A percentile compares a stretch with the other conserved stretches of the same genome.
These are phyloP conservation scores for Falciphora oryzae DNA, from an alignment of 2,329 filamentous ascomycete species.

Conservation along the genomic window DNA sequence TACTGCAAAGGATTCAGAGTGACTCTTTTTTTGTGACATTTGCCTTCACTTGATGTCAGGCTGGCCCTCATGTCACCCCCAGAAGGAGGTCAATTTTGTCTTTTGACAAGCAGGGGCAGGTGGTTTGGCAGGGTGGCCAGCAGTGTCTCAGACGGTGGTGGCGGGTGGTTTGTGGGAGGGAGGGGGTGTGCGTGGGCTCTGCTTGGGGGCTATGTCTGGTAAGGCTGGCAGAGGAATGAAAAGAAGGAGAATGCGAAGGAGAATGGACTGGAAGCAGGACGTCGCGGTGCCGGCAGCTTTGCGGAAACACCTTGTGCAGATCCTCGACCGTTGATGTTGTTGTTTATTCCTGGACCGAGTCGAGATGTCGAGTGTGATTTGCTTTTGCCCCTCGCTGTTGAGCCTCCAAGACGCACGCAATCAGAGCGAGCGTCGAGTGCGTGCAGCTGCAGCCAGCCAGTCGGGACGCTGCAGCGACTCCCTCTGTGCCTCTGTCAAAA, in stretches of 20 bases:
- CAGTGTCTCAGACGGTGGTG: neutral
- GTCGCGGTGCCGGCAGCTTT: no score
- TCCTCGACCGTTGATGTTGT: no score
- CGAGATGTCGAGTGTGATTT: no score
- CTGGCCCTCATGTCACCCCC: neutral
- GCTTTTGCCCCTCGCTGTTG: neutral
- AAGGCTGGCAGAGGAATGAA: neutral
- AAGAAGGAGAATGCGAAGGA: neutral
- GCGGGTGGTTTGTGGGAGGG: no score
- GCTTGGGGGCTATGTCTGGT: neutral
- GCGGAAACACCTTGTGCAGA: no score
- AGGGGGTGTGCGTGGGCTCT: neutral
- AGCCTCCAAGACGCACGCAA: neutral
- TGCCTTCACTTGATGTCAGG: neutral
- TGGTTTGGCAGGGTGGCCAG: neutral
- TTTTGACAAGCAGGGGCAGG: neutral
- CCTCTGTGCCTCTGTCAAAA: neutral
- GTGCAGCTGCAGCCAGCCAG: neutral
- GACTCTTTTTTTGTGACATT: neutral
- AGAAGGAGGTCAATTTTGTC: neutral
- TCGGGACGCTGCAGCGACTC: neutral
- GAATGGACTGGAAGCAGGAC: no score
- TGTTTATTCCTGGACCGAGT: no score
- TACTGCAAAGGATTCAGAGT: neutral
- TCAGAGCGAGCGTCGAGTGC: neutral